Conservation (phyloP, 352 stramenopile genomes). For the Phytopythium boreale region DNA sequence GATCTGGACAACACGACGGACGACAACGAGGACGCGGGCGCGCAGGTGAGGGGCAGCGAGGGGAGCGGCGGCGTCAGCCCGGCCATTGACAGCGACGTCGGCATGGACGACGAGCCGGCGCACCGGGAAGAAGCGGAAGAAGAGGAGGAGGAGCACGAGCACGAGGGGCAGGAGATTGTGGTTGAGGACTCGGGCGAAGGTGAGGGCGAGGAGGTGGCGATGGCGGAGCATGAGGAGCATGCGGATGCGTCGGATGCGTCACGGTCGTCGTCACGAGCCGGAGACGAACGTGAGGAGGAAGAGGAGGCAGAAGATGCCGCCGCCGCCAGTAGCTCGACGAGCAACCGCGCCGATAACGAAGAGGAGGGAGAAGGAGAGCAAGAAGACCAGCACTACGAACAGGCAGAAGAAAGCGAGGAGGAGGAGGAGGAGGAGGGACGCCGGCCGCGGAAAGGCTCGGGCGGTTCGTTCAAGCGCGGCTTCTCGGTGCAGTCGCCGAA, state of each 20-base stretch:
- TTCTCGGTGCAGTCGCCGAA: background rate
- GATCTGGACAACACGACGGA: slow-evolving; percentile 7
- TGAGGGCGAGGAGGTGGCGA: background rate
- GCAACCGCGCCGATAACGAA: slow-evolving; percentile 4
- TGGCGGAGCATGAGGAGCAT: slow-evolving; percentile 5
- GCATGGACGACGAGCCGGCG: slow-evolving; percentile 7
- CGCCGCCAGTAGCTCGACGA: background rate
- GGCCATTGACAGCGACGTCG: background rate
- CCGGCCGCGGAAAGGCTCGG: background rate
- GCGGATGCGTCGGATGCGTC: background rate
- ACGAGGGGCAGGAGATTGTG: slow-evolving; percentile 2
- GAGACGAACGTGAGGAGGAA: background rate
- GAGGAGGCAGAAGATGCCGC: background rate
- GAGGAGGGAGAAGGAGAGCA: slow-evolving; percentile 5
- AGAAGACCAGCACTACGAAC: background rate
- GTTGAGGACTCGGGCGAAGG: background rate
- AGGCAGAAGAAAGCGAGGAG: slow-evolving; percentile 7
- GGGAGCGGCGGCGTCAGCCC: background rate
- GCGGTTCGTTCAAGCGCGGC: background rate
- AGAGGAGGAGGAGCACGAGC: slow-evolving; percentile 12
- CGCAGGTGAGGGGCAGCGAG: slow-evolving; percentile 6
- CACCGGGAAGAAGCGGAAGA: slow-evolving; percentile 4
- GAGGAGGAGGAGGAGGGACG: slow-evolving; percentile 3
- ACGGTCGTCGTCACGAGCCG: background rate
- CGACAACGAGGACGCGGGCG: slow-evolving; percentile 13